A percentile compares a stretch with the other conserved stretches of the same genome.
These are phyloP conservation scores for Plasmodium yoelii DNA, from an alignment of 169 alveolate species.

Conservation along the genomic window DNA sequence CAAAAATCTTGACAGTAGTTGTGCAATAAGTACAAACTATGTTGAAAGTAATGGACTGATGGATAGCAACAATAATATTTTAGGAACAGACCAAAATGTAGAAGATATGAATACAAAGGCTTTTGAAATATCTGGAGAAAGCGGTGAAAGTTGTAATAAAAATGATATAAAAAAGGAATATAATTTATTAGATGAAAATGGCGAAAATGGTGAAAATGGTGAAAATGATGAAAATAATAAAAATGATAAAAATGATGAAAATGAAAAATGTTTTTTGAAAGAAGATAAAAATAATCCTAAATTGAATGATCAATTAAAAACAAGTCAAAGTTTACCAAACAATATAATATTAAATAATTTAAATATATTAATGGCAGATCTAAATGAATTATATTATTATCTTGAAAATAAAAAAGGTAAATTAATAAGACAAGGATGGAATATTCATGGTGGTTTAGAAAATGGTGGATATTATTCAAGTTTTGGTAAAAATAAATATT, in stretches of 20 bases:
- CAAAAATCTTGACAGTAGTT: background rate
- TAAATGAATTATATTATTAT: constrained; percentile 50
- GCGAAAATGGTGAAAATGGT: too few species aligned
- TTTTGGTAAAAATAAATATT: too few species aligned
- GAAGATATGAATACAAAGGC: too few species aligned
- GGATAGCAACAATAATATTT: background rate
- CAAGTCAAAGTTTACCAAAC: constrained; percentile 1
- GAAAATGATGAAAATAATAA: too few species aligned
- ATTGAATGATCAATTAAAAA: background rate
- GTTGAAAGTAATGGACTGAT: background rate
- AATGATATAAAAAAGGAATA: background rate
- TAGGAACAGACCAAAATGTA: background rate
- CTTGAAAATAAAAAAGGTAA: constrained; percentile 16
- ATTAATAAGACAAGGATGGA: background rate
- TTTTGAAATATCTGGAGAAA: background rate
- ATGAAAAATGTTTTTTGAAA: too few species aligned
- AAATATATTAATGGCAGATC: constrained; percentile 40
- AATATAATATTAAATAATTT: constrained; percentile 36
- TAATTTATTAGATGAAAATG: background rate
- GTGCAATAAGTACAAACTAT: background rate
- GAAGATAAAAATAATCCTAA: too few species aligned
- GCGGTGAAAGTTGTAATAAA: background rate
- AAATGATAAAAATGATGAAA: too few species aligned
- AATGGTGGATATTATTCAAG: background rate
- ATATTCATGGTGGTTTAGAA: background rate